These are phyloP conservation scores for Hygrophila difformis DNA, from an alignment of 257 asterid species.

Conservation along the genomic window DNA sequence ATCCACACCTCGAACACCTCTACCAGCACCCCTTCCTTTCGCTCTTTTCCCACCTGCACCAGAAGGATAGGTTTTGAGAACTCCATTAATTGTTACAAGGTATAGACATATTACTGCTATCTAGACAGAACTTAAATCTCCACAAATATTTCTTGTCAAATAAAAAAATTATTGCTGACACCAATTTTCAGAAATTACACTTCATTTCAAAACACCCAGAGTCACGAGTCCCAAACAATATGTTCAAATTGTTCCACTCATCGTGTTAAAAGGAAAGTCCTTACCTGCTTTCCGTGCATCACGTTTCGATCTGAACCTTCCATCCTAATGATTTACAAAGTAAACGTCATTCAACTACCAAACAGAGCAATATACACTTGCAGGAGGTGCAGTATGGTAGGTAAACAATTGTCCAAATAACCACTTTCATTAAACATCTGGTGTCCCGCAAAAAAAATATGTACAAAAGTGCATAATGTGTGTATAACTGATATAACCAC, in stretches of 20 bases:
- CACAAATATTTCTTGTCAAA: not conserved
- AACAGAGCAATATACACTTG: conserved; percentile 11
- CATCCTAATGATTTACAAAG: conserved; percentile 65
- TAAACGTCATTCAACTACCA: conserved; percentile 24
- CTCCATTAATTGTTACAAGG: not conserved
- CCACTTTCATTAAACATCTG: not conserved
- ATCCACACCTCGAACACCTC: conserved; percentile 95
- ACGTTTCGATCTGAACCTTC: conserved; percentile 94
- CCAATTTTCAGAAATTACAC: not conserved
- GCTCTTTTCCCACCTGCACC: conserved; percentile 88
- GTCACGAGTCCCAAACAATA: not conserved
- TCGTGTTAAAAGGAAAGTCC: conserved; percentile 16
- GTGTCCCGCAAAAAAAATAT: not conserved
- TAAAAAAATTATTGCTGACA: conserved; percentile 2
- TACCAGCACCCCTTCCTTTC: conserved; percentile 73
- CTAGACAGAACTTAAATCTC: conserved; percentile 1
- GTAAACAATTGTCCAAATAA: not conserved
- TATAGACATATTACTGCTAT: not conserved
- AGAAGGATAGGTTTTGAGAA: conserved; percentile 16
- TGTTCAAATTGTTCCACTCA: conserved; percentile 11
- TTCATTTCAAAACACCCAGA: conserved; percentile 8
- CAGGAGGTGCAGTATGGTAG: not conserved
- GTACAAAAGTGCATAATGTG: too few relatives aligned
- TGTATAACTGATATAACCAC: not conserved
- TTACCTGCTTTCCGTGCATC: conserved; percentile 99